Evolutionary conservation across 305 asterid species (phyloP).

Genomic region (Fraxinus greggii): DNA sequence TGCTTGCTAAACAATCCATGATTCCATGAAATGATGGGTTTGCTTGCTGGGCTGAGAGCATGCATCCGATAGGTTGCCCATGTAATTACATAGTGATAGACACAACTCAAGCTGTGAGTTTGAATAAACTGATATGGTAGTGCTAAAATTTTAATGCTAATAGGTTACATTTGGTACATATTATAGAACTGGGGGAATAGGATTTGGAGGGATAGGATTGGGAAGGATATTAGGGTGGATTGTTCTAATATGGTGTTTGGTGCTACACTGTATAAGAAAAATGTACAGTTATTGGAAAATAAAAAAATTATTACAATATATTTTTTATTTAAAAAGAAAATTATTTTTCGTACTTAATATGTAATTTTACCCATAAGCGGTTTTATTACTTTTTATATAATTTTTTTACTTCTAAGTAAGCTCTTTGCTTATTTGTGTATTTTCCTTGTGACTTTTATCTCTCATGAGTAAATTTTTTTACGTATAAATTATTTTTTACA

Average conservation of each 20-base stretch:
- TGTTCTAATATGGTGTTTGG: not conserved
- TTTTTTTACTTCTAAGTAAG: not conserved
- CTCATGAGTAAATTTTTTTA: not conserved
- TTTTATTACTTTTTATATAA: not conserved
- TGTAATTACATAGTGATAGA: not conserved
- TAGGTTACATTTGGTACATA: not conserved
- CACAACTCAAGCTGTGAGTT: not conserved
- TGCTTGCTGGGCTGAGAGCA: not conserved
- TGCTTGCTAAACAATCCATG: not conserved
- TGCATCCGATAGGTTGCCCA: not conserved
- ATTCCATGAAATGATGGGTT: not conserved
- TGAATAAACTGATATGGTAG: not conserved
- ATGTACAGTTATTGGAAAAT: not conserved
- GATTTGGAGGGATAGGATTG: not conserved
- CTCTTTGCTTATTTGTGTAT: not conserved
- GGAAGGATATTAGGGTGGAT: not conserved
- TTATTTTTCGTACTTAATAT: not conserved
- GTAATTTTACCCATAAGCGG: not conserved
- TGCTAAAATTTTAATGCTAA: not conserved
- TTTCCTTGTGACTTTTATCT: not conserved
- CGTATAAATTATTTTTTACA: not conserved
- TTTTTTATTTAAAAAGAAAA: too few relatives aligned
- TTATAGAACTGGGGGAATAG: not conserved
- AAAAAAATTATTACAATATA: not conserved
- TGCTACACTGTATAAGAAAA: not conserved